Conservation (phyloP, 192 early-diverging fungal genomes). For the Backusella macrospora region DNA sequence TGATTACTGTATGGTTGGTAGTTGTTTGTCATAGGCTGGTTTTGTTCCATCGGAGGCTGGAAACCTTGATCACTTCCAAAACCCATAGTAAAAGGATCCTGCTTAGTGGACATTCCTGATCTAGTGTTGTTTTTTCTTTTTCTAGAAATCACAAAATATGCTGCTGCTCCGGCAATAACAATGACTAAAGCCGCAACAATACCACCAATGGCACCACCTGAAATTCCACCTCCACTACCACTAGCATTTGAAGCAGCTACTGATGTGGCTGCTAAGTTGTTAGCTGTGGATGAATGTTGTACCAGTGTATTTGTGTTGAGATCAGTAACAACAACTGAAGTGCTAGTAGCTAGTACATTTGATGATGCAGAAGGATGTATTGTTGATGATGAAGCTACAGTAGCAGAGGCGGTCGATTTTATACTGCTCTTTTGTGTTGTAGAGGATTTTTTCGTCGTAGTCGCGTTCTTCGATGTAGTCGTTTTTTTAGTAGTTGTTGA, state of each 20-base stretch:
- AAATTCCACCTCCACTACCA: slow-evolving; percentile 16
- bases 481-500: neutral
- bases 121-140: slow-evolving; percentile 14
- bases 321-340: neutral
- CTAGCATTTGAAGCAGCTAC: neutral
- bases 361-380: neutral
- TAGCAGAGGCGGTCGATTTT: neutral
- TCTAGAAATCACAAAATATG: slow-evolving; percentile 30
- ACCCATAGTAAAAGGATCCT: slow-evolving; percentile 43
- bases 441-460: neutral
- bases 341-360: neutral
- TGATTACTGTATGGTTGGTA: neutral
- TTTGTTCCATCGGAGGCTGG: slow-evolving; percentile 5
- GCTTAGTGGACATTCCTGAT: neutral
- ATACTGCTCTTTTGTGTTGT: no score
- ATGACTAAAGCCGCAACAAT: slow-evolving; percentile 30
- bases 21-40: neutral
- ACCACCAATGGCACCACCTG: slow-evolving; percentile 37
- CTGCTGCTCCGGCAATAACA: slow-evolving; percentile 26
- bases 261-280: neutral
- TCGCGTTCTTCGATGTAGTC: neutral
- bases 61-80: slow-evolving; percentile 31
- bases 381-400: neutral
- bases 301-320: neutral
- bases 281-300: neutral